phyloP scores from a whole-genome alignment of 805 yeast species.

The Citeromyces matritensis region DNA sequence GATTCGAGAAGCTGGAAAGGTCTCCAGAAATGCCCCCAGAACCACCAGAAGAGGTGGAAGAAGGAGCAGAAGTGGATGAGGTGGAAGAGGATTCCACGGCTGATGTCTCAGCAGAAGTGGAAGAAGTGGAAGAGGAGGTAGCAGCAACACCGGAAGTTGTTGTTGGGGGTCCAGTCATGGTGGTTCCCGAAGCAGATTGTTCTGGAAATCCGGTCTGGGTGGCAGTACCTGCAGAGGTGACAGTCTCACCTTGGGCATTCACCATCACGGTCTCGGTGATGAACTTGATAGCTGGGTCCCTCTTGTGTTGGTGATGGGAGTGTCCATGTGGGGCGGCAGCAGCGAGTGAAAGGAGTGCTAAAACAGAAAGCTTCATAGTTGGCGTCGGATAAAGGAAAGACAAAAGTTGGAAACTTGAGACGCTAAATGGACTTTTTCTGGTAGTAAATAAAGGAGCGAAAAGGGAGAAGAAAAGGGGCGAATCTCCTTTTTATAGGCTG shows the following conservation, averaged over 20 bases:
- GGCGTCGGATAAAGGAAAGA: too few relatives aligned
- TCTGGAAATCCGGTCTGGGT: too few relatives aligned
- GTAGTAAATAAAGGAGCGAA: too few relatives aligned
- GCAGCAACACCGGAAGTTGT: conserved; percentile 6
- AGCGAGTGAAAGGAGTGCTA: conserved; percentile 12
- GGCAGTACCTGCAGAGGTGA: too few relatives aligned
- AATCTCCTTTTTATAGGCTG: too few relatives aligned
- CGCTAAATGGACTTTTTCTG: too few relatives aligned
- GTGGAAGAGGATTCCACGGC: conserved; percentile 5
- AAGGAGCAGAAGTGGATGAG: conserved; percentile 9
- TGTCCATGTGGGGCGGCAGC: conserved; percentile 20
- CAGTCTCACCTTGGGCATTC: too few relatives aligned
- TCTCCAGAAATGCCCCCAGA: conserved; percentile 33
- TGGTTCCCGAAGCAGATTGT: too few relatives aligned
- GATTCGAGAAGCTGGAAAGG: conserved; percentile 28
- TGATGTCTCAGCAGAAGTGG: conserved; percentile 5
- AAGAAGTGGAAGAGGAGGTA: conserved; percentile 10
- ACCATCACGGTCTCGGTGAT: conserved; percentile 23
- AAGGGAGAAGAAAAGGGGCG: too few relatives aligned
- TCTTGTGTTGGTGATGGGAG: conserved; percentile 28
- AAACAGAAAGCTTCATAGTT: too few relatives aligned
- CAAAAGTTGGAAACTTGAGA: too few relatives aligned
- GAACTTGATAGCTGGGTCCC: conserved; percentile 26
- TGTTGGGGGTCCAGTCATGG: too few relatives aligned
- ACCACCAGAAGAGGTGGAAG: conserved; percentile 15